Evolutionary conservation across 495 filamentous ascomycete genomes (phyloP).

Genomic region (Patellaria atrata): DNA sequence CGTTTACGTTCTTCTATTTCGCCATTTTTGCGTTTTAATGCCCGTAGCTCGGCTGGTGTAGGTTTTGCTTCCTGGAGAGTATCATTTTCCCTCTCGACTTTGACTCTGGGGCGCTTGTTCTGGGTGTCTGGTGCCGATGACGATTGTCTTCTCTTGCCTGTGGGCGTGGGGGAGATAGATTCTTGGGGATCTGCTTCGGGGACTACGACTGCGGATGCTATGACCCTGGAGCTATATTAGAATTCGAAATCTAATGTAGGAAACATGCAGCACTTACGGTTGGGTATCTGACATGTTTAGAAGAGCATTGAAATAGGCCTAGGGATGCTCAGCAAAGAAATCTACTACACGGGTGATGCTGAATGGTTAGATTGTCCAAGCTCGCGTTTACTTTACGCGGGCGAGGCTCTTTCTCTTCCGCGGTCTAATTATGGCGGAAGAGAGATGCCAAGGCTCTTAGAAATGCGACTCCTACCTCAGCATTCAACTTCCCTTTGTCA

Average conservation of each 20-base stretch:
- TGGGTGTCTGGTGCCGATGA: conserved; percentile 38
- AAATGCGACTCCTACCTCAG: too few species aligned
- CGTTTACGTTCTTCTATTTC: conserved; percentile 60
- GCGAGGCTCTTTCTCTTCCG: too few species aligned
- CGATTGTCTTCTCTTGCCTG: conserved; percentile 43
- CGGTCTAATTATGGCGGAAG: too few species aligned
- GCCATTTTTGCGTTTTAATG: conserved; percentile 28
- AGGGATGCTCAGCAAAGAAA: neutral
- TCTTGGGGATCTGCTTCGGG: conserved; percentile 40
- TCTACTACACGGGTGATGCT: too few species aligned
- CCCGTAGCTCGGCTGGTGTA: conserved; percentile 11
- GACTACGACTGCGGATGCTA: conserved; percentile 52
- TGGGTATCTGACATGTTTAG: conserved; percentile 2
- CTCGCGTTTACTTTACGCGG: too few species aligned
- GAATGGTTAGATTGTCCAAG: too few species aligned
- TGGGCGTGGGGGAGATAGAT: conserved; percentile 17
- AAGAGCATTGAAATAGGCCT: neutral
- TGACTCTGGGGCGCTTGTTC: conserved; percentile 35
- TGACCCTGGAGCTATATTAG: conserved; percentile 25
- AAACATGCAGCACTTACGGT: neutral
- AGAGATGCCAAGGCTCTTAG: too few species aligned
- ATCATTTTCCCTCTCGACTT: conserved; percentile 4
- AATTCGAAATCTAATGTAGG: neutral
- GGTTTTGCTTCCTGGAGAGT: conserved; percentile 4
- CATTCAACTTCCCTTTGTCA: too few species aligned